Evolutionary conservation across 2,329 filamentous ascomycete genomes (phyloP).

Genomic region (Didymella exigua): DNA sequence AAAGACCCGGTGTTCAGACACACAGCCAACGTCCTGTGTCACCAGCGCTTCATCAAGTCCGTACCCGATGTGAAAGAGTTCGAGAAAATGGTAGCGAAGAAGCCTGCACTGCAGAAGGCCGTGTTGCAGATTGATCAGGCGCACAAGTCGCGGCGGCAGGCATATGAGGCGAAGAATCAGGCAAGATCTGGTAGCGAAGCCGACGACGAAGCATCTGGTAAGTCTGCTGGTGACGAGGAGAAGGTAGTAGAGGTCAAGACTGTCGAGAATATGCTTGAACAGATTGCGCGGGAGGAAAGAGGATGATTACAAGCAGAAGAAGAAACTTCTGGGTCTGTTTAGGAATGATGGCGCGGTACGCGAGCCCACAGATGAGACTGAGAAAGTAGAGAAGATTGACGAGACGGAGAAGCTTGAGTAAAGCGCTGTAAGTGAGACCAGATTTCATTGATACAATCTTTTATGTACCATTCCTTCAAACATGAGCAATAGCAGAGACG

Average conservation of each 20-base stretch:
- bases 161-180: neutral
- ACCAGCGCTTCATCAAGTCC: neutral
- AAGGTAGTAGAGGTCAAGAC: neutral
- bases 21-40: neutral
- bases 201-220: neutral
- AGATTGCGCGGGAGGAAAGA: neutral
- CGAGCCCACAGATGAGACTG: neutral
- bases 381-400: neutral
- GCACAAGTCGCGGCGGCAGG: neutral
- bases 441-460: too few species aligned
- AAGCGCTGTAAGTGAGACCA: too few species aligned
- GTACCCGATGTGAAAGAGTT: neutral
- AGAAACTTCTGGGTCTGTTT: neutral
- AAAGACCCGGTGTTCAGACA: slow-evolving; percentile 3
- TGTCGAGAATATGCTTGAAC: neutral
- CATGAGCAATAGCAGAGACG: neutral
- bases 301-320: neutral
- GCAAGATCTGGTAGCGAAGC: neutral
- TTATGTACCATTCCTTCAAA: neutral
- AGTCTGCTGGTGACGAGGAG: neutral
- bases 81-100: slow-evolving; percentile 1
- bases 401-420: neutral
- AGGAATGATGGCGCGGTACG: neutral
- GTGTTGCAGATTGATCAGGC: slow-evolving; percentile 6
- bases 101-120: neutral